Conservation (phyloP, 2,329 filamentous ascomycete species). For the Aphanoascus verrucosus region DNA sequence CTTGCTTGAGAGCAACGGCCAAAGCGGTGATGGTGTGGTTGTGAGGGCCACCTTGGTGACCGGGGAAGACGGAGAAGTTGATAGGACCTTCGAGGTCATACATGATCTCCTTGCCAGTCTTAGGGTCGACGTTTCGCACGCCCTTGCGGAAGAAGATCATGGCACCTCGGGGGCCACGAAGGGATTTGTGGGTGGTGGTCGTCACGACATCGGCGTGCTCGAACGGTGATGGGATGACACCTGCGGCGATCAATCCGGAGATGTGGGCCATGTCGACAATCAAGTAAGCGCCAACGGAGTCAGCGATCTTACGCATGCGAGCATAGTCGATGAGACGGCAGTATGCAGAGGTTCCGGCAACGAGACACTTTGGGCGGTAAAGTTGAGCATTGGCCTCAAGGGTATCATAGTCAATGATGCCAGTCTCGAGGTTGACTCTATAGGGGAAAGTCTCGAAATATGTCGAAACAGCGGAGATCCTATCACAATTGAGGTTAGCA, state of each 20-base stretch:
- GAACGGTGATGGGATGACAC: conserved; percentile 84
- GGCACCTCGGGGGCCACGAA: conserved; percentile 86
- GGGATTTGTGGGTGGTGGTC: conserved; percentile 94
- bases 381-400: conserved; percentile 76
- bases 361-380: conserved; percentile 91
- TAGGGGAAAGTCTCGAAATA: conserved; percentile 99
- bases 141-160: conserved; percentile 98
- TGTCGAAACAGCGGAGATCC: conserved; percentile 94
- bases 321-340: conserved; percentile 92
- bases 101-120: conserved; percentile 72
- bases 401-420: conserved; percentile 88
- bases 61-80: conserved; percentile 94
- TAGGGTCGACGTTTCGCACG: conserved; percentile 68
- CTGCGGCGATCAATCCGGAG: conserved; percentile 83
- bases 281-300: conserved; percentile 86
- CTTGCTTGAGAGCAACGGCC: conserved; percentile 88
- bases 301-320: conserved; percentile 78
- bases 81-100: conserved; percentile 91
- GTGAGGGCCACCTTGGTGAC: conserved; percentile 94
- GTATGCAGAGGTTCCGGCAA: conserved; percentile 92
- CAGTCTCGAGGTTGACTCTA: conserved; percentile 77
- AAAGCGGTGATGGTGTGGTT: conserved; percentile 98
- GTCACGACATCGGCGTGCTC: conserved; percentile 86
- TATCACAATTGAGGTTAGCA: conserved; percentile 23
- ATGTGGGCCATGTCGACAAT: conserved; percentile 97